These are phyloP conservation scores for Hypsizygus ulmarius DNA, from an alignment of 1,284 basidiomycete genomes.

Conservation along the genomic window DNA sequence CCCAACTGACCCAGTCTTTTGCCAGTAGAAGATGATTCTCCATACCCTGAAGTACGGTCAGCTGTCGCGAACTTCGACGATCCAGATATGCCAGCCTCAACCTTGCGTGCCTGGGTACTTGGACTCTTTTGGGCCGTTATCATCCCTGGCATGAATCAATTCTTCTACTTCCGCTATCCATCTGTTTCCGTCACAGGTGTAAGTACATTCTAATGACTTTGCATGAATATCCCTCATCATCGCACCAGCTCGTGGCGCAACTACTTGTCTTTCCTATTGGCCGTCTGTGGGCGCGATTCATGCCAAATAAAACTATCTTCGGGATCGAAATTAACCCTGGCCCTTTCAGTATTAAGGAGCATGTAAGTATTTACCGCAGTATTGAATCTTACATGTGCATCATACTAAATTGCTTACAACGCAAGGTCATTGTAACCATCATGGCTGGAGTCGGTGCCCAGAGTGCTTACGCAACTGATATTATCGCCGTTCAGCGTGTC, in stretches of 20 bases:
- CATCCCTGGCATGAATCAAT: conserved; percentile 52
- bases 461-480: conserved; percentile 63
- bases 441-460: conserved; percentile 67
- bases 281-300: conserved; percentile 43
- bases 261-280: conserved; percentile 58
- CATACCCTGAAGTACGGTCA: conserved; percentile 62
- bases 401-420: conserved; percentile 11
- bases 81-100: conserved; percentile 50
- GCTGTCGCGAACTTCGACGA: conserved; percentile 59
- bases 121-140: conserved; percentile 49
- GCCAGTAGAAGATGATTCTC: conserved; percentile 26
- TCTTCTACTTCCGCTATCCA: conserved; percentile 53
- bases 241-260: conserved; percentile 46
- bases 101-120: conserved; percentile 54
- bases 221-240: conserved; percentile 2
- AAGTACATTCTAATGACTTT: conserved; percentile 17
- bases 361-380: conserved; percentile 33
- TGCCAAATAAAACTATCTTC: conserved; percentile 51
- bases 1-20: neutral
- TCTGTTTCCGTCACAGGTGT: conserved; percentile 41
- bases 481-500: conserved; percentile 61
- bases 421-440: conserved; percentile 52
- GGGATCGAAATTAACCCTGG: conserved; percentile 63
- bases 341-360: conserved; percentile 77
- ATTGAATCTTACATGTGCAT: neutral